Evolutionary conservation across 2,329 filamentous ascomycete species (phyloP), one percentile per base, ranked within the genome.

Genomic region (Exophiala phaeomuriformis): DNA sequence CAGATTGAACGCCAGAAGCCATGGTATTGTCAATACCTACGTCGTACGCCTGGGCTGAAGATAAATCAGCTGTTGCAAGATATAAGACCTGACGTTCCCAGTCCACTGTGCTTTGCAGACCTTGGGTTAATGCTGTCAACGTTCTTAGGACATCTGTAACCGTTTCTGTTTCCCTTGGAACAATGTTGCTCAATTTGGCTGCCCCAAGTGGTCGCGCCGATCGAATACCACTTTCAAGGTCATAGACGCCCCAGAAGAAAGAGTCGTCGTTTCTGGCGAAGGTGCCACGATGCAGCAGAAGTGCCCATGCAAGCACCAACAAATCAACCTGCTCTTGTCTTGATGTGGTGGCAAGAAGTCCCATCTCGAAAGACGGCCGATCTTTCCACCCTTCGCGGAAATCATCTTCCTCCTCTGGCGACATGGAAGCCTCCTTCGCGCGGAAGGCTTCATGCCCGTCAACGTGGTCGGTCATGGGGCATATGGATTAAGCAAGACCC

Each of bases 281-380:
- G n/a, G 36, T 49, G n/a, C 47, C 47, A 9, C 47, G 36, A 29
- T 41, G 12, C 8, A 49, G 35, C 19, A 49, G 47, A 5, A 49
- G 47, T 2, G 28, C 28, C 47, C 47, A 49, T 4, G 36, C 19
- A 28, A 49, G 47, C 10, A 49, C 9, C 2, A 49, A n/a, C 8
- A 46, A 32, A 1, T 3, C 43, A 19, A 33, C 29, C 19, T 46
- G 43, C 12, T 46, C 43, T 32, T 33, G 2, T 10, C 7, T 2
- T 8, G 43, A 35, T 4, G 2, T 32, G 43, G 10, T 3, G 6
- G 2, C 33, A 3, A 46, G 29, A 1, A 46, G 31, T 12, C 2
- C 28, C 28, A 46, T 2, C n/a, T 46, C 30, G 31, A 46, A 33
- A 12, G 27, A 46, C 4, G 31, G 31, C 9, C 1, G 7, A 8